Percentiles rank a stretch among this genome's conserved stretches.
Evolutionary conservation across 2,329 filamentous ascomycete genomes (phyloP).

Genomic region (Apiospora koreana): DNA sequence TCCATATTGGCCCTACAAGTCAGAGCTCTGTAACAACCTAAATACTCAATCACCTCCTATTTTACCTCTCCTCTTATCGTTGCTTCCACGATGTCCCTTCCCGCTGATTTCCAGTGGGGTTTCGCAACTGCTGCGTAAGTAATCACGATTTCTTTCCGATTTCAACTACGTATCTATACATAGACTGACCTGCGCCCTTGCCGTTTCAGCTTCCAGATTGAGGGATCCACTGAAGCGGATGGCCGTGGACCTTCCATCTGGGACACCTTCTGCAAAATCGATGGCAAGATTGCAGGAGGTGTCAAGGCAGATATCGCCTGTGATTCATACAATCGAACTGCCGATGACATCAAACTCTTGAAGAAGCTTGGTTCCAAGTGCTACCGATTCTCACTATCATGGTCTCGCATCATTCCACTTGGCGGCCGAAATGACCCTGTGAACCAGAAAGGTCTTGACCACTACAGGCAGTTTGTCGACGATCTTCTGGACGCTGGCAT

Average conservation of each 20-base stretch:
- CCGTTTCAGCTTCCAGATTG: constrained; percentile 75
- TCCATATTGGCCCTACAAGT: constrained; percentile 1
- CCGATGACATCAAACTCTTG: constrained; percentile 75
- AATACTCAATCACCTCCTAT: constrained; percentile 1
- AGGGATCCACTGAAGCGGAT: constrained; percentile 73
- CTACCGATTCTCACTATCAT: constrained; percentile 85
- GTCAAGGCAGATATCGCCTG: constrained; percentile 77
- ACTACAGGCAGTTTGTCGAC: constrained; percentile 79
- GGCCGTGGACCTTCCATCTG: constrained; percentile 83
- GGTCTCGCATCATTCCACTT: constrained; percentile 83
- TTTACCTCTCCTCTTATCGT: background rate
- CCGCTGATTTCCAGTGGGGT: constrained; percentile 74
- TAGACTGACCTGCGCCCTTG: constrained; percentile 23
- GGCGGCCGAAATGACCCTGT: constrained; percentile 80
- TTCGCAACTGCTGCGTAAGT: constrained; percentile 75
- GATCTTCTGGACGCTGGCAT: constrained; percentile 77
- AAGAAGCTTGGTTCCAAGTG: constrained; percentile 71
- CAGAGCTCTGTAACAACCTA: background rate
- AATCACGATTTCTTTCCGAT: background rate
- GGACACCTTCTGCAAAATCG: constrained; percentile 83
- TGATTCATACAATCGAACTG: constrained; percentile 81
- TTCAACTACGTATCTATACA: background rate
- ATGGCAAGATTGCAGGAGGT: constrained; percentile 81
- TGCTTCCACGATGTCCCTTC: constrained; percentile 53
- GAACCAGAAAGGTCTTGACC: constrained; percentile 75